Conservation (phyloP, 352 stramenopile genomes). For the Phytophthora pseudosyringae region DNA sequence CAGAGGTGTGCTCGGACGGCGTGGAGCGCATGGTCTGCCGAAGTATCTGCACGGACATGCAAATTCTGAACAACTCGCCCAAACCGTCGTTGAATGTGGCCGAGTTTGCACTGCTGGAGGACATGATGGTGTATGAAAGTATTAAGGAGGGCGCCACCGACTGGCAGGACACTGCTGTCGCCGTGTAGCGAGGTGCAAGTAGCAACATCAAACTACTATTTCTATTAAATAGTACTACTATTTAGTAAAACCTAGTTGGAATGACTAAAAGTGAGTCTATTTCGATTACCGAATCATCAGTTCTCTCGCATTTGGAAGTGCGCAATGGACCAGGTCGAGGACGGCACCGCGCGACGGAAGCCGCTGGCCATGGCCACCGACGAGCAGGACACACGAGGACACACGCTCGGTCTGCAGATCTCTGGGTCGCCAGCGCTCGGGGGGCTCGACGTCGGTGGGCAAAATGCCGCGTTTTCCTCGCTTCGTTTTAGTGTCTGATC, state of each 20-base stretch:
- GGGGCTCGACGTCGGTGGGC: constrained; percentile 23
- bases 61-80: constrained; percentile 16
- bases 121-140: constrained; percentile 31
- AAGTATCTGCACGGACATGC: constrained; percentile 38
- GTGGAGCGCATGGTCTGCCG: constrained; percentile 37
- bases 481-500: constrained; percentile 4
- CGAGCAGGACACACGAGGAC: neutral
- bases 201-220: neutral
- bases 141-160: constrained; percentile 30
- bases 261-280: neutral
- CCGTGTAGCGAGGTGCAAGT: neutral
- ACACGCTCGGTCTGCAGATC: neutral
- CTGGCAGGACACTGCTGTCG: constrained; percentile 23
- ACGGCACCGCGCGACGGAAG: neutral
- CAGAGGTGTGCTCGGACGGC: constrained; percentile 32
- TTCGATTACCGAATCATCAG: constrained; percentile 7
- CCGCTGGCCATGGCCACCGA: neutral
- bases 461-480: neutral
- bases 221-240: too few relatives aligned
- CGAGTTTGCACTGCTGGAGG: constrained; percentile 26
- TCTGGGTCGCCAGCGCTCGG: neutral
- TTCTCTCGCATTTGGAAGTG: constrained; percentile 4
- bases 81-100: constrained; percentile 22
- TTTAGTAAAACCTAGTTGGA: neutral
- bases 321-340: neutral